Percentiles rank a stretch among this genome's conserved stretches.
phyloP scores from a whole-genome alignment of 2,329 filamentous ascomycete genomes.

The Eutypella sp. region DNA sequence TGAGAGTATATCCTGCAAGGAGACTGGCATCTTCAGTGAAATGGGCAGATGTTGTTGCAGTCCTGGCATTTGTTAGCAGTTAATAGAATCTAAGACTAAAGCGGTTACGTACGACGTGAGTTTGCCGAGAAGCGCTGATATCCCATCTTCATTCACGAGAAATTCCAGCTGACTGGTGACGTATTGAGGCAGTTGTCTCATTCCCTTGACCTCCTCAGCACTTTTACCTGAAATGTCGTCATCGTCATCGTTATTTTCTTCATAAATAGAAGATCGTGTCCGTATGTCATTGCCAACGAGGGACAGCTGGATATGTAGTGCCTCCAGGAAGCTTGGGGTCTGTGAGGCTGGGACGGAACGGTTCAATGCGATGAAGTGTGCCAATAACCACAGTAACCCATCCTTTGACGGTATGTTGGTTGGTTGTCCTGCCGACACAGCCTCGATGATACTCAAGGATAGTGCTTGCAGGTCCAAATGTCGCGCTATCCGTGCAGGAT shows the following conservation, averaged over 20 bases:
- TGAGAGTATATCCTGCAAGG: constrained; percentile 81
- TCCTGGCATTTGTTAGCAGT: constrained; percentile 22
- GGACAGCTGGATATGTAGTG: constrained; percentile 51
- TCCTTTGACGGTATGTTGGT: constrained; percentile 27
- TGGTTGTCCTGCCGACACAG: constrained; percentile 23
- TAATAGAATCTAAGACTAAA: constrained; percentile 12
- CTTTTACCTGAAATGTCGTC: constrained; percentile 35
- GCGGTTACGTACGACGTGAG: constrained; percentile 35
- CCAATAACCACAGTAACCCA: constrained; percentile 57
- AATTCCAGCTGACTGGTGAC: constrained; percentile 62
- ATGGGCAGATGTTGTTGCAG: constrained; percentile 26
- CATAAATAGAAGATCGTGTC: constrained; percentile 28
- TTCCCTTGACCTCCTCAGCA: constrained; percentile 26
- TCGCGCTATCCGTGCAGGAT: constrained; percentile 30
- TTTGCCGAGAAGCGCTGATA: constrained; percentile 54
- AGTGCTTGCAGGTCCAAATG: constrained; percentile 36
- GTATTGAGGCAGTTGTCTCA: constrained; percentile 44
- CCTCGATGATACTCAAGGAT: constrained; percentile 35
- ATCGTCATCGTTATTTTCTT: constrained; percentile 31
- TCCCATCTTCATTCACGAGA: constrained; percentile 70
- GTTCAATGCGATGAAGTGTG: constrained; percentile 60
- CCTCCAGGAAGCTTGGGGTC: constrained; percentile 37
- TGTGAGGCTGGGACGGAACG: constrained; percentile 25
- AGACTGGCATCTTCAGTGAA: constrained; percentile 60
- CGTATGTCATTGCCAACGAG: constrained; percentile 47